Conservation (phyloP, 768 basidiomycete species). For the Xerocomellus amylosporus region DNA sequence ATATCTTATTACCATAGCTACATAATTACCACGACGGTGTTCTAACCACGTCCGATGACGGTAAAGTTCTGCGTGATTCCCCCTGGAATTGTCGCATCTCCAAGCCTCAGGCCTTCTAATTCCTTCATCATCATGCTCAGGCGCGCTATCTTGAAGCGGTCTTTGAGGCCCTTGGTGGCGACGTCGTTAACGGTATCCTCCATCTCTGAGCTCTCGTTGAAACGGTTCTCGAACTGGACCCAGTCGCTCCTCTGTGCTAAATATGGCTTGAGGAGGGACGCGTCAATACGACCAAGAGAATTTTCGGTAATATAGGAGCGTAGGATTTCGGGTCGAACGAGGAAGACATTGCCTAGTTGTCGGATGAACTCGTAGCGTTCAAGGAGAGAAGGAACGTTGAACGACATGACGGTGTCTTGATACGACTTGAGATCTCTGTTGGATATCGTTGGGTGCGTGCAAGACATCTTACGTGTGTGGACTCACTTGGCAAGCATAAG, state of each 20-base stretch:
- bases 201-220: slow-evolving; percentile 56
- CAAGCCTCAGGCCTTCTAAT: slow-evolving; percentile 61
- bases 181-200: slow-evolving; percentile 42
- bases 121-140: slow-evolving; percentile 88
- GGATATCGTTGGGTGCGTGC: neutral
- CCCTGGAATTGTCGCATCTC: slow-evolving; percentile 59
- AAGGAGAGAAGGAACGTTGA: slow-evolving; percentile 76
- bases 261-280: slow-evolving; percentile 84
- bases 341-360: slow-evolving; percentile 95
- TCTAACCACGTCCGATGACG: slow-evolving; percentile 44
- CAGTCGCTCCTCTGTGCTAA: slow-evolving; percentile 90
- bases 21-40: slow-evolving; percentile 5
- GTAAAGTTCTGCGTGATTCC: slow-evolving; percentile 56
- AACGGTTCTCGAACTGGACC: slow-evolving; percentile 78
- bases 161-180: slow-evolving; percentile 48
- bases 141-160: slow-evolving; percentile 60
- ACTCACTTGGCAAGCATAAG: slow-evolving; percentile 96
- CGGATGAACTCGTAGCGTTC: slow-evolving; percentile 98
- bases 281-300: slow-evolving; percentile 89
- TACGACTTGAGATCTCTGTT: slow-evolving; percentile 92
- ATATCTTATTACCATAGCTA: neutral
- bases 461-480: neutral
- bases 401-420: slow-evolving; percentile 85
- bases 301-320: slow-evolving; percentile 94
- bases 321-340: slow-evolving; percentile 92